Base-by-base conservation (phyloP, 345 rosid species). In the Eucalyptus curtisii region DNA sequence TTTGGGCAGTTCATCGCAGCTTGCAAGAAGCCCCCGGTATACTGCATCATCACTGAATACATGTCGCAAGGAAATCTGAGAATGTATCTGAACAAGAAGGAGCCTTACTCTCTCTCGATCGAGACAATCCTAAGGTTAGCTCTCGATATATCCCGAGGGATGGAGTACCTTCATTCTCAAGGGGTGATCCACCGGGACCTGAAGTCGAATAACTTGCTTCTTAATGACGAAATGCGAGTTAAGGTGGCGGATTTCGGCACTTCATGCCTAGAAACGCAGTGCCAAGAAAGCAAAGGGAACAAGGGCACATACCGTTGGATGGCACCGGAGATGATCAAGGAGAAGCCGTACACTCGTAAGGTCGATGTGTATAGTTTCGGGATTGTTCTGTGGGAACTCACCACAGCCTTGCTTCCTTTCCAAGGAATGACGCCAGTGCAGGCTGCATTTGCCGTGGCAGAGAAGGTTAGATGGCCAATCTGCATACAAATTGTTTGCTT, bases 341-440 rank as follows among this genome's bases (percentile, higher is more conserved):
- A 98, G 94, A 98, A 98, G 87, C 94, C 98, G 1, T 98, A 94
- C 71, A 96, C 99, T 49, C 91, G 99, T 87, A 98, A 97, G 93
- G 99, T 98, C 19, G 99, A 98, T 90, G 99, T 98, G 17, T 98
- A 98, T 71, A 98, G 99, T 92, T 98, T 98, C 14, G 99, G 99
- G 17, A 98, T 98, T 50, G 99, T 98, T 86, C 91, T 98, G 66
- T 98, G 99, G 99, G 99, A 98, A 94, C 99, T 98, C 88, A 96
- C 97, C 11, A 98, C 99, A 25, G 97, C 98, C 7, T 91, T 98
- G 94, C 99, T 98, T 92, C 99, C 99, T 13, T 98, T 98, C 89
- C 99, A 98, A 93, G 99, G 99, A 88, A 98, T 98, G 99, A 98
- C 99, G 82, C 99, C 99, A 4, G 99, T 98, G 87, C 99, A 98